Base-by-base conservation (phyloP, 164 flowering plant genomes). In the Protea cynaroides region DNA sequence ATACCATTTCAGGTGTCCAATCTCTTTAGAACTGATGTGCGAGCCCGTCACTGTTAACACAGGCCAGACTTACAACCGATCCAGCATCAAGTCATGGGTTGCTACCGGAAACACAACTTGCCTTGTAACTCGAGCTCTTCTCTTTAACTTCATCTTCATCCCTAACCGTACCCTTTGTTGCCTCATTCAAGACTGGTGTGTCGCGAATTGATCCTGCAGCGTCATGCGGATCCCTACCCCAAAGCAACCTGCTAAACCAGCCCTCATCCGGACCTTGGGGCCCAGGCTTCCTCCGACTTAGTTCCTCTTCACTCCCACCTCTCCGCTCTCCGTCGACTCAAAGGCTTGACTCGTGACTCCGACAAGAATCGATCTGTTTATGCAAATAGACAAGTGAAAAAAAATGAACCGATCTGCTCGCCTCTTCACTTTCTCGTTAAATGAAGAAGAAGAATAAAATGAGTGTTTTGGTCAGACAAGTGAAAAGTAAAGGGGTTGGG, bases 151-250 rank as follows among this genome's bases (percentile, higher is more conserved):
- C 79, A 78, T 83, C 13, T 79, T 94, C 72, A 94, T 94, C 19
- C 98, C 98, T 3, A 94, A 94, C 73, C 98, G 91, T 75, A 94
- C 95, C 29, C 90, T 94, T 14, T 92, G 97, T 57, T 89, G 98
- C 15, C 82, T 94, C 49, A 94, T 94, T 65, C 98, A 90, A 65
- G 92, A 89, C 1, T 94, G 98, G 98, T 94, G 98, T 77, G 96
- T 89, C 46, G 83, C 89, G 25, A 83, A 94, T 72, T 83, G 88
- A 0, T 71, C 88, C 1, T 78, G 69, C 59, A 97, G 98, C 15
- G 79, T 90, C 49, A 85, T 89, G 68, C 85, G 98, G 0, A 90
- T 90, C 47, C 97, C 97, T 1, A 89, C 98, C 0, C 97, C 98
- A 7, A 89, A 89, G 64, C 98, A 94, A 59, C 98, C 98, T 0